Percentiles rank a stretch among this genome's conserved stretches.
phyloP scores from a whole-genome alignment of 1,139 yeast genomes.

The Zygoascus meyerae region DNA sequence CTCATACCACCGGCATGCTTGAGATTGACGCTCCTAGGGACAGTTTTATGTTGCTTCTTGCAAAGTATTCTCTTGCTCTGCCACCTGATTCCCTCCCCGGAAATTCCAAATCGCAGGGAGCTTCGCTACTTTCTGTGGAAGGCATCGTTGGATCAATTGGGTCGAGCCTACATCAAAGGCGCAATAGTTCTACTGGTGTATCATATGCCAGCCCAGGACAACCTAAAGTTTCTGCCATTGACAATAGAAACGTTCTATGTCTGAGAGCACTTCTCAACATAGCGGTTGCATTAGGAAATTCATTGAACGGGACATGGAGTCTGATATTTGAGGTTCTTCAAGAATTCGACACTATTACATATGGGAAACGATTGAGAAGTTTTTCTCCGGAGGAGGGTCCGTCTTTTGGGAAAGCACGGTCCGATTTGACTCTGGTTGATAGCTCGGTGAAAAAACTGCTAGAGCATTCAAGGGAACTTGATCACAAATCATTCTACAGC shows the following conservation, averaged over 20 bases:
- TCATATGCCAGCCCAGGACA: not conserved
- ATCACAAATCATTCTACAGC: constrained; percentile 43
- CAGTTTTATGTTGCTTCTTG: constrained; percentile 52
- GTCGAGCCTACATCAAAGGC: constrained; percentile 7
- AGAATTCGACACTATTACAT: constrained; percentile 56
- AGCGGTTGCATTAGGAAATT: constrained; percentile 72
- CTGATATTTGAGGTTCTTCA: constrained; percentile 65
- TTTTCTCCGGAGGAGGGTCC: constrained; percentile 5
- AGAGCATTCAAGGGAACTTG: constrained; percentile 55
- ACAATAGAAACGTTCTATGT: constrained; percentile 56
- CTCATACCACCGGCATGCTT: constrained; percentile 79
- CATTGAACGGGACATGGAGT: constrained; percentile 62
- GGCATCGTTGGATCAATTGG: constrained; percentile 14
- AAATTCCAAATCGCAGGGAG: not conserved
- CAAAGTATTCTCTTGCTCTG: constrained; percentile 38
- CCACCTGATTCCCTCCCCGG: not conserved
- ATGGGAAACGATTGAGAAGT: constrained; percentile 16
- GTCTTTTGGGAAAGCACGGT: not conserved
- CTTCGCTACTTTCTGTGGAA: constrained; percentile 9
- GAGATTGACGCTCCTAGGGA: constrained; percentile 53
- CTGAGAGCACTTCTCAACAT: constrained; percentile 71
- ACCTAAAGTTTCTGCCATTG: not conserved
- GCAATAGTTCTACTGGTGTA: not conserved
- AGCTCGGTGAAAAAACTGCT: constrained; percentile 44
- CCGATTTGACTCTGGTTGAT: constrained; percentile 5